Evolutionary conservation across 2,329 filamentous ascomycete genomes (phyloP), one percentile per base, ranked within the genome.

Genomic region (Stagonosporopsis rhizophila): DNA sequence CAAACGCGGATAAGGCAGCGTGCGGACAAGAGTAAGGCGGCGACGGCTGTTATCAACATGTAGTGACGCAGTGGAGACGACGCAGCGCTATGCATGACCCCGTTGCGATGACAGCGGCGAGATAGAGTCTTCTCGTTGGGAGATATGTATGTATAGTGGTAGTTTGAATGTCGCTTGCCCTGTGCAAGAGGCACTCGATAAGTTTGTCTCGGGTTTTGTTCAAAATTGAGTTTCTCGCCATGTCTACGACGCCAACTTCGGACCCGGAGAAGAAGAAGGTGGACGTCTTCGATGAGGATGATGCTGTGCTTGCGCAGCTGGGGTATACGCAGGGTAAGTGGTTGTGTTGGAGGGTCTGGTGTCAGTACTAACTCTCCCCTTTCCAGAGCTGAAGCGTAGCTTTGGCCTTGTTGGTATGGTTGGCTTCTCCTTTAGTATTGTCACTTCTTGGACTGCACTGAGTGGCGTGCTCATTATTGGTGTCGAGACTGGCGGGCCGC

Each of bases 371-470:
- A 66, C 37, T 27, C 22, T 1, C 1, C 37, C 23, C 22, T 1
- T 1, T 23, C 1, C 50, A 83, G 83, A 86, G 69, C 78, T 86
- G 61, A 84, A 84, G 67, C 81, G 83, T 8, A 82, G 41, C 50
- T 53, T 53, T 12, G 50, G 50, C 20, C 50, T 53, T 9, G 37
- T 53, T 25, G 83, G 83, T 32, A 86, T 86, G 82, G 78, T 86
- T 30, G 84, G 82, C 1, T 86, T 87, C 71, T 81, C 79, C 41
- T 86, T 87, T 69, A 81, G 78, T 53, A 83, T 86, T 41, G 82
- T 87, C 39, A 85, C 84, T 28, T 82, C 77, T 66, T 86, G 84
- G 84, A 83, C 81, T 28, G 84, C 83, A 4, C 70, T 86, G 2
- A 80, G 80, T 41, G 83, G 83, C 32, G 82, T 84, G 0, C 78